Evolutionary conservation across 2,329 filamentous ascomycete genomes (phyloP).

Genomic region (Arthrobotrys entomopaga): DNA sequence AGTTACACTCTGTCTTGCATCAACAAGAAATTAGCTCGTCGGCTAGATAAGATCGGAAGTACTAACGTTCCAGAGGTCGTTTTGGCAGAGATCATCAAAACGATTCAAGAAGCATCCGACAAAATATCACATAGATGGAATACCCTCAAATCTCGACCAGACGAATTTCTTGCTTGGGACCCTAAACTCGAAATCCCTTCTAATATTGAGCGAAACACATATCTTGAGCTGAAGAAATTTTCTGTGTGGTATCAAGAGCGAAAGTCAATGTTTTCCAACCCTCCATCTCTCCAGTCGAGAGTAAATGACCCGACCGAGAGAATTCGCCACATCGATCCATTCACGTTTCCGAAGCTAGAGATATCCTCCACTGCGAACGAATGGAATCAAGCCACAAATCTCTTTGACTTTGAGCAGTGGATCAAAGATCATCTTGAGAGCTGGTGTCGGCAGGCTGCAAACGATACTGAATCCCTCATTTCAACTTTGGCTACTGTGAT

Average conservation of each 20-base stretch:
- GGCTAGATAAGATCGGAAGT: conserved; percentile 65
- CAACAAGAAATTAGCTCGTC: conserved; percentile 58
- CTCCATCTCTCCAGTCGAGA: neutral
- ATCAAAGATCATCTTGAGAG: conserved; percentile 64
- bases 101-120: neutral
- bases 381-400: neutral
- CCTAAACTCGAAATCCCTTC: neutral
- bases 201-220: conserved; percentile 7
- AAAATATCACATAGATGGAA: conserved; percentile 15
- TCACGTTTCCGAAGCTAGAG: neutral
- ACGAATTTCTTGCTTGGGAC: conserved; percentile 8
- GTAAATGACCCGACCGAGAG: conserved; percentile 20
- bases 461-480: neutral
- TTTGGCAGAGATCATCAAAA: neutral
- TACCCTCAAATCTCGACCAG: neutral
- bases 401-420: conserved; percentile 44
- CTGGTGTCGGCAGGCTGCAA: conserved; percentile 65
- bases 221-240: conserved; percentile 7
- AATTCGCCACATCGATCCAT: neutral
- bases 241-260: conserved; percentile 5
- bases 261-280: conserved; percentile 4
- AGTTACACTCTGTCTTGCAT: conserved; percentile 29
- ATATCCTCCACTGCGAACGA: neutral
- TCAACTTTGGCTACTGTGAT: conserved; percentile 59
- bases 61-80: conserved; percentile 63